These are phyloP conservation scores for Astragalus membranaceus DNA, from an alignment of 306 rosid genomes.

Conservation along the genomic window DNA sequence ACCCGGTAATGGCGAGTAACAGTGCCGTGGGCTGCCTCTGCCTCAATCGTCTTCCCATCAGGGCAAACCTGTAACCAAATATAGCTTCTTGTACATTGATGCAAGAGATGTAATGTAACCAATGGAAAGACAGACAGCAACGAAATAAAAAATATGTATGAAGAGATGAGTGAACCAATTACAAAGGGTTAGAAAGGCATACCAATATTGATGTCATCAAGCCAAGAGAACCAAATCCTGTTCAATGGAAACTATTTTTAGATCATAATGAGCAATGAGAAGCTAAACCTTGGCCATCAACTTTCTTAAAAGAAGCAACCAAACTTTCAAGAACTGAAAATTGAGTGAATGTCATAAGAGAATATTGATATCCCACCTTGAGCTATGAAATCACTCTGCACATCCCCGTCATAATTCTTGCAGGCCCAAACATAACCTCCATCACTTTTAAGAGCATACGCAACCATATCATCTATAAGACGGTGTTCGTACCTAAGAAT, in stretches of 20 bases:
- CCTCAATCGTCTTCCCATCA: slow-evolving; percentile 94
- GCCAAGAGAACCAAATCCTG: slow-evolving; percentile 54
- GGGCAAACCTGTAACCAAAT: slow-evolving; percentile 67
- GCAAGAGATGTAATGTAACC: slow-evolving; percentile 1
- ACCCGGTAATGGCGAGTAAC: slow-evolving; percentile 90
- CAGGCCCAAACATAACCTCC: slow-evolving; percentile 99
- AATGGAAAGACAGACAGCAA: neutral
- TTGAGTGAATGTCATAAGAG: neutral
- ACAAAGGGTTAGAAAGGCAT: neutral
- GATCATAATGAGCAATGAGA: neutral
- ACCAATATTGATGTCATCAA: slow-evolving; percentile 48
- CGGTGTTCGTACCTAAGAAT: slow-evolving; percentile 92
- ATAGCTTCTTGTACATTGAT: slow-evolving; percentile 7
- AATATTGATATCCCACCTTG: slow-evolving; percentile 58
- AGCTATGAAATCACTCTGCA: slow-evolving; percentile 96
- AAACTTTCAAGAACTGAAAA: slow-evolving; percentile 8
- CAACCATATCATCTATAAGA: slow-evolving; percentile 99
- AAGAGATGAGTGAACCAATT: neutral
- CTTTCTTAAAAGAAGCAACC: slow-evolving; percentile 5
- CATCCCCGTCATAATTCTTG: slow-evolving; percentile 98
- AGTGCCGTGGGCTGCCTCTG: slow-evolving; percentile 98
- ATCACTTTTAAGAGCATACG: slow-evolving; percentile 89
- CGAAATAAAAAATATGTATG: neutral
- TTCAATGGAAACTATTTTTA: slow-evolving; percentile 16
- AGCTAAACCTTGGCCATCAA: neutral